Base-by-base conservation (phyloP, 768 basidiomycete species). In the Mycena chlorophos region DNA sequence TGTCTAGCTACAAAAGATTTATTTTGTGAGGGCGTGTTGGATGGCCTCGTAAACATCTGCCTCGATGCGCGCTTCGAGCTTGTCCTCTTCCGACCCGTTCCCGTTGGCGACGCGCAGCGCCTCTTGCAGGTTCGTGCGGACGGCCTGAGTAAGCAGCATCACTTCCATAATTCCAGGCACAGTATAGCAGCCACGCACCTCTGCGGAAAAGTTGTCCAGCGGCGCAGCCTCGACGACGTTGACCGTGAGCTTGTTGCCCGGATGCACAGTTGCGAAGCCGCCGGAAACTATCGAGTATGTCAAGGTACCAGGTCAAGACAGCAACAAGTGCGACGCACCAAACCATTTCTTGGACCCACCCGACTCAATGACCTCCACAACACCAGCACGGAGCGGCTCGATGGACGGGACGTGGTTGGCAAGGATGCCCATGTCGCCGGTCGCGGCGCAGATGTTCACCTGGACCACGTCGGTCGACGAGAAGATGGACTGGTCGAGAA, bases 391-490 rank as follows among this genome's bases (percentile, higher is more conserved):
- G 52, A 99, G 81, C 46, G 96, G 82, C 73, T 99, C 97, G 55
- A 98, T 89, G n/a, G 94, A 90, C 27, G 97, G 89, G 52, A 98
- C 94, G 75, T 99, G 97, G 82, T 96, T 97, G 65, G 96, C 93
- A 57, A 99, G 87, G 66, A 99, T 91, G 80, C 97, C 97, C 94
- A 98, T 98, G 75, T 98, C 95, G 67, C 97, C 97, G 3, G 92
- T 87, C 52, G 87, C 91, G 37, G 94, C 97, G 30, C 94, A 78
- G 65, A 98, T 77, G 77, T 98, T 98, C 64, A 99, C 96, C 74
- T 98, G 96, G 20, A 91, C 85, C 55, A 98, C 96, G 72, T 95
- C 95, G 65, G 85, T 73, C 22, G 94, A 94, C 57, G 83, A 85
- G 83, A 86, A 98, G 72, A 99, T 86, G 52, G 94, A 79, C 96